Percentiles rank a stretch among this genome's conserved stretches.
phyloP scores from a whole-genome alignment of 495 filamentous ascomycete genomes.

The Penicillium argentinense region DNA sequence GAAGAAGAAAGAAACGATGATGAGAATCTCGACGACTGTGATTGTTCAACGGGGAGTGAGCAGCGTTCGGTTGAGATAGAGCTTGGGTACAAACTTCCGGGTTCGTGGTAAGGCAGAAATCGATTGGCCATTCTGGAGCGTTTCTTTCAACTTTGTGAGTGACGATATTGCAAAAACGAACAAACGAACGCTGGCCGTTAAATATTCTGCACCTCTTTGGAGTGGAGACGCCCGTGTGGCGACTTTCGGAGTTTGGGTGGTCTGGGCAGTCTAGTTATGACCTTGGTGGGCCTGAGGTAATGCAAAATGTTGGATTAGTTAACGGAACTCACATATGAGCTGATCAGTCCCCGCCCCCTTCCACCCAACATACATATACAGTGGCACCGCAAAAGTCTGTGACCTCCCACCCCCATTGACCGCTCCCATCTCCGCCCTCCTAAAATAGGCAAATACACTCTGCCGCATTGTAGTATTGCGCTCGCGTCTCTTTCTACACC shows the following conservation, averaged over 20 bases:
- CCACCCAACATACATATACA: no score
- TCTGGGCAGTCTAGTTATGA: conserved; percentile 5
- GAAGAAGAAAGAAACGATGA: conserved; percentile 38
- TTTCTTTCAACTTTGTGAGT: background rate
- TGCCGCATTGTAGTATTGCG: no score
- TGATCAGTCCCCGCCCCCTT: no score
- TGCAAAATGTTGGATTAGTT: no score
- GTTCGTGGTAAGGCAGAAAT: conserved; percentile 36
- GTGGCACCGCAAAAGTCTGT: no score
- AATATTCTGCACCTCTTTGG: background rate
- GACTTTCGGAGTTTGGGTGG: background rate
- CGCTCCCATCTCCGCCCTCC: no score
- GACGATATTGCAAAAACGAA: no score
- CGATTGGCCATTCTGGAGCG: conserved; percentile 26
- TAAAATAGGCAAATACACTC: no score
- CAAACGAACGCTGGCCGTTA: background rate
- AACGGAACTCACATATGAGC: no score
- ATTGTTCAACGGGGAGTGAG: conserved; percentile 3
- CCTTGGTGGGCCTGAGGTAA: no score
- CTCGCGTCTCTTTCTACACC: no score
- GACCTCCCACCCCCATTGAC: no score
- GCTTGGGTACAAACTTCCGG: conserved; percentile 22
- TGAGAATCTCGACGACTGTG: conserved; percentile 30
- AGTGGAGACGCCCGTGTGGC: background rate
- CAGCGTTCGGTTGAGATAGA: background rate